Base-by-base conservation (phyloP, 1,139 yeast genomes). In the Blastobotrys apis region DNA sequence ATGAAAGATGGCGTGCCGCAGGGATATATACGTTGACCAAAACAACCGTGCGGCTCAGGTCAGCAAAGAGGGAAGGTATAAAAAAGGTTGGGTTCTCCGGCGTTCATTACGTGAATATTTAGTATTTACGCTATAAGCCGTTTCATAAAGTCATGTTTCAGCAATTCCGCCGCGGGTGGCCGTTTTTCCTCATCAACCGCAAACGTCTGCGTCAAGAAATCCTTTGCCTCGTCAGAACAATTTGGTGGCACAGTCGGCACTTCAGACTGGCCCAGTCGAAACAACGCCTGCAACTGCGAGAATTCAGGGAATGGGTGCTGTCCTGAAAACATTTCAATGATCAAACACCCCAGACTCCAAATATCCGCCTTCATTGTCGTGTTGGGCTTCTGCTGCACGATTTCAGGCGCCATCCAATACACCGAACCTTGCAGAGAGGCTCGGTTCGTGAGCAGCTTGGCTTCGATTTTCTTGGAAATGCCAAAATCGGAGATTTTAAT, bases 351-450 rank as follows among this genome's bases (percentile, higher is more conserved):
- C 4, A 90, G 84, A 0, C 95, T 85, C 97, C 97, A 90, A 25
- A 90, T 87, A 62, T 90, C 97, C 0, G 95, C 95, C 60, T 85
- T 86, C 41, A 84, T 79, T 4, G 96, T 88, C 48, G 87, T 85
- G 0, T 92, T 85, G n/a, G n/a, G n/a, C 1, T 87, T 81, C 59
- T 88, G 96, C 58, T 86, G 85, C 12, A 88, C 96, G 12, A 90
- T 96, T 62, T 90, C 97, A 0, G 97, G 97, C 0, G 97, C 96
- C 97, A 90, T 90, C 97, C 97, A 90, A 59, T 82, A 90, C 0
- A 88, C 95, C 5, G 95, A 85, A 0, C 97, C 97, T 66, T 88
- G 97, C 39, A 90, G 64, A 0, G 96, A 86, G 0, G 88, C 92
- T 39, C 96, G 73, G 54, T 85, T 80, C 21, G 74, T 70, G 26